Evolutionary conservation across 305 asterid species (phyloP), one percentile per base, ranked within the genome.

Genomic region (Striga hermonthica): DNA sequence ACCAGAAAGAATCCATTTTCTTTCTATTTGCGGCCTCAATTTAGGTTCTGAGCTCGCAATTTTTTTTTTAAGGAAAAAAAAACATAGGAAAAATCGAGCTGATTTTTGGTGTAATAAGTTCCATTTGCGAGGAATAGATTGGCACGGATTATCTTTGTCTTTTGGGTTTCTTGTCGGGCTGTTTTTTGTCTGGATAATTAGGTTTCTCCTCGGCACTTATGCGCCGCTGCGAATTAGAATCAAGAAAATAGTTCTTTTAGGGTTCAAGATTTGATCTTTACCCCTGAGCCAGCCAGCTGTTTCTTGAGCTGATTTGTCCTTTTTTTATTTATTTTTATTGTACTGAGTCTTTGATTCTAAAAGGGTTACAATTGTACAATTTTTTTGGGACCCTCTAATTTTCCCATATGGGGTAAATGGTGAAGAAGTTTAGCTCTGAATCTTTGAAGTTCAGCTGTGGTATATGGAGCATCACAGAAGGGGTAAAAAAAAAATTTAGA

Each of bases 391-490:
- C 28, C 50, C 47, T 60, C 8, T 48, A 56, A 5, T 43, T 43
- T 43, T 43, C 9, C 59, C 53, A 12, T 62, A 81, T 76, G 83
- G 83, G 79, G 76, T 81, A 71, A 79, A 74, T 81, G 71, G 78
- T 64, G 76, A 57, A 62, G 62, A 56, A 10, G 12, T 76, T 76
- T 70, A 55, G 60, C 60, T 43, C 44, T 69, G 70, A 49, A 53
- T 76, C 7, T 71, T 52, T 28, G 7, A 69, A 73, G 76, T 59
- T 77, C 13, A 50, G 65, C 43, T 64, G 56, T 49, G 71, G 38
- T 81, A 71, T 73, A 81, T 76, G 87, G 85, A 78, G 80, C 76
- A 62, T 78, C 79, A 64, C 74, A 76, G 79, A 75, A 64, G 75
- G 78, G 79, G 60, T 9, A 62, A 40, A 57, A 28, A 10, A 62